A percentile compares a stretch with the other conserved stretches of the same genome.
These are phyloP conservation scores for Fusarium armeniacum DNA, from an alignment of 2,329 filamentous ascomycete species.

Conservation along the genomic window DNA sequence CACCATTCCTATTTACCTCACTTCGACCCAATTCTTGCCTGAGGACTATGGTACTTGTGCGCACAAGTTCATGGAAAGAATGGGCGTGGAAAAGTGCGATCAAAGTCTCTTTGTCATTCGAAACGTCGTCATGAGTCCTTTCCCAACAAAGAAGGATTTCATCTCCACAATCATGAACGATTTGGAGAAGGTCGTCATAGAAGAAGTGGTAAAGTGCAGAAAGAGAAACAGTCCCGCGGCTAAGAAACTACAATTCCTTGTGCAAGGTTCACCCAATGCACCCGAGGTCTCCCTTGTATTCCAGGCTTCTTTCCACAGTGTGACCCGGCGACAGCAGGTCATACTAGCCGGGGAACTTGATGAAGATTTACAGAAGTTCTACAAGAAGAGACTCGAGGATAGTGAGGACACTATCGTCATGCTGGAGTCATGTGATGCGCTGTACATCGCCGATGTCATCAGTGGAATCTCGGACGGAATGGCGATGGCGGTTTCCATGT, in stretches of 20 bases:
- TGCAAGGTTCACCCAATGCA: conserved; percentile 54
- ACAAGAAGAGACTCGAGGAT: neutral
- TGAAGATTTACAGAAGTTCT: neutral
- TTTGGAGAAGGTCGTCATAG: conserved; percentile 51
- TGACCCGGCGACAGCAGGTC: conserved; percentile 54
- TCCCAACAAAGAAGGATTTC: conserved; percentile 58
- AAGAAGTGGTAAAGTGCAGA: conserved; percentile 52
- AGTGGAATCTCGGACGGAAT: neutral
- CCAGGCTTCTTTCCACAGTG: conserved; percentile 57
- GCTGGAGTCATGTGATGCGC: conserved; percentile 22
- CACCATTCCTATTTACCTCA: conserved; percentile 60
- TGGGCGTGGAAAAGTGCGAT: conserved; percentile 53
- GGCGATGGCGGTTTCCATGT: neutral
- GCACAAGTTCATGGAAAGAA: conserved; percentile 58
- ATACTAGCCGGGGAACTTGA: conserved; percentile 45
- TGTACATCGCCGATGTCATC: conserved; percentile 9
- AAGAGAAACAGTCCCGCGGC: conserved; percentile 55
- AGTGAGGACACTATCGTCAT: conserved; percentile 31
- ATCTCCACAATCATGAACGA: conserved; percentile 54
- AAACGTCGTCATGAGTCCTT: conserved; percentile 65
- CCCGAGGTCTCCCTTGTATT: conserved; percentile 58
- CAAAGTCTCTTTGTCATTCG: conserved; percentile 60
- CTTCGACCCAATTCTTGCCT: conserved; percentile 59
- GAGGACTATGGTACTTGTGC: conserved; percentile 60
- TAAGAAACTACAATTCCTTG: conserved; percentile 56